These are phyloP conservation scores for Colletotrichum endophyticum DNA, from an alignment of 2,329 filamentous ascomycete species.

Conservation along the genomic window DNA sequence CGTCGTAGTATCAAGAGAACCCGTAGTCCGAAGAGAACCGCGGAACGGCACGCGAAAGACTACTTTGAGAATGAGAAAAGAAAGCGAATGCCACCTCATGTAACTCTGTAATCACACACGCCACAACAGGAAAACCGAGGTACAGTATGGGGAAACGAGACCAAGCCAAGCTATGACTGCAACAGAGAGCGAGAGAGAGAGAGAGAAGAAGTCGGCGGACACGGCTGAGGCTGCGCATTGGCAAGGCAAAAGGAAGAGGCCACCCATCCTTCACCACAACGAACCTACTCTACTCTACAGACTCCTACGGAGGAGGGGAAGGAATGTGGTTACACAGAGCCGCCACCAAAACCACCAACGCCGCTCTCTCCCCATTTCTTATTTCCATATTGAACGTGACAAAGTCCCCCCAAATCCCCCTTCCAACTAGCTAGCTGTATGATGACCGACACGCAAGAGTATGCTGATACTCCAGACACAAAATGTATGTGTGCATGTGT, in stretches of 20 bases:
- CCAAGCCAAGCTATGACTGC: not conserved
- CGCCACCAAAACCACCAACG: not conserved
- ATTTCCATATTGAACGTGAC: not conserved
- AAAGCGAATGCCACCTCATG: not conserved
- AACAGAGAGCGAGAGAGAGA: not conserved
- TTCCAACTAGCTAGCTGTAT: not conserved
- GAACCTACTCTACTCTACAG: not conserved
- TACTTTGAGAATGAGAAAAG: not conserved
- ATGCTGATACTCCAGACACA: not conserved
- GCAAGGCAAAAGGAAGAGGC: not conserved
- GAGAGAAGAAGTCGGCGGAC: not conserved
- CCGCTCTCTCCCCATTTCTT: not conserved
- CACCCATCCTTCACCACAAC: not conserved
- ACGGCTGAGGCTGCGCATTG: not conserved
- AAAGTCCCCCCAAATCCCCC: not conserved
- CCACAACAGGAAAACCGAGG: not conserved
- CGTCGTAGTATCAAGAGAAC: not conserved
- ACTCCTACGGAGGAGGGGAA: not conserved
- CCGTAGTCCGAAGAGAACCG: not conserved
- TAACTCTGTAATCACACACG: not conserved
- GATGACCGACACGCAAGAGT: not conserved
- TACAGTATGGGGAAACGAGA: not conserved
- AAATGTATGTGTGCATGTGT: not conserved
- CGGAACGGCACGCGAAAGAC: not conserved
- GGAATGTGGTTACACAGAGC: not conserved